A percentile compares a stretch with the other conserved stretches of the same genome.
phyloP scores from a whole-genome alignment of 805 yeast species.

The Kazachstania kunashirensis region DNA sequence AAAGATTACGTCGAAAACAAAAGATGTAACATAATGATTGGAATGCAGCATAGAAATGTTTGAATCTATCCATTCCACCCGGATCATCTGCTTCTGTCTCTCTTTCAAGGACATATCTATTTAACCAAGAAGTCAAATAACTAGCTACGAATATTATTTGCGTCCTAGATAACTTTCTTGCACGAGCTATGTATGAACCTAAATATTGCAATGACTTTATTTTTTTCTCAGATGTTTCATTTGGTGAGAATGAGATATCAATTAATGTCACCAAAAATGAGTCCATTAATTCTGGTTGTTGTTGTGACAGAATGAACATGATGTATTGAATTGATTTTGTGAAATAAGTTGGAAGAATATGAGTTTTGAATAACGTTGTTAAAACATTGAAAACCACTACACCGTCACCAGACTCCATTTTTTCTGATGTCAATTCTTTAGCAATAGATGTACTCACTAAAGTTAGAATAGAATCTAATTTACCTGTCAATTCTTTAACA shows the following conservation, averaged over 20 bases:
- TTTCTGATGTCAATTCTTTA: slow-evolving; percentile 39
- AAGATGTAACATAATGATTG: slow-evolving; percentile 87
- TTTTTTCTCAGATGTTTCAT: slow-evolving; percentile 61
- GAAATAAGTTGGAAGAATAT: slow-evolving; percentile 82
- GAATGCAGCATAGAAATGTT: slow-evolving; percentile 79
- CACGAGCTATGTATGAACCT: slow-evolving; percentile 84
- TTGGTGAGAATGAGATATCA: slow-evolving; percentile 68
- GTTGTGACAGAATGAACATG: slow-evolving; percentile 71
- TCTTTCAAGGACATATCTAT: slow-evolving; percentile 70
- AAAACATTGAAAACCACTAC: slow-evolving; percentile 62
- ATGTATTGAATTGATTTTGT: slow-evolving; percentile 83
- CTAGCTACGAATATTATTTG: slow-evolving; percentile 79
- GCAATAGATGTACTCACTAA: slow-evolving; percentile 45
- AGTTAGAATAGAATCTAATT: slow-evolving; percentile 62
- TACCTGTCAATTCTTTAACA: slow-evolving; percentile 45
- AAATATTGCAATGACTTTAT: slow-evolving; percentile 87
- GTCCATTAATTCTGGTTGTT: slow-evolving; percentile 73
- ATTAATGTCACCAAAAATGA: slow-evolving; percentile 72
- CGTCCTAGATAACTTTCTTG: slow-evolving; percentile 54
- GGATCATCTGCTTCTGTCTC: slow-evolving; percentile 66
- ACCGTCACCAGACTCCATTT: slow-evolving; percentile 52
- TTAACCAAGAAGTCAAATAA: slow-evolving; percentile 75
- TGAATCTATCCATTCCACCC: slow-evolving; percentile 82
- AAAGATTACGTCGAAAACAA: slow-evolving; percentile 68
- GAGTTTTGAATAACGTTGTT: slow-evolving; percentile 67